Evolutionary conservation across 1,139 yeast species (phyloP).

Genomic region (Ashbya aceris): DNA sequence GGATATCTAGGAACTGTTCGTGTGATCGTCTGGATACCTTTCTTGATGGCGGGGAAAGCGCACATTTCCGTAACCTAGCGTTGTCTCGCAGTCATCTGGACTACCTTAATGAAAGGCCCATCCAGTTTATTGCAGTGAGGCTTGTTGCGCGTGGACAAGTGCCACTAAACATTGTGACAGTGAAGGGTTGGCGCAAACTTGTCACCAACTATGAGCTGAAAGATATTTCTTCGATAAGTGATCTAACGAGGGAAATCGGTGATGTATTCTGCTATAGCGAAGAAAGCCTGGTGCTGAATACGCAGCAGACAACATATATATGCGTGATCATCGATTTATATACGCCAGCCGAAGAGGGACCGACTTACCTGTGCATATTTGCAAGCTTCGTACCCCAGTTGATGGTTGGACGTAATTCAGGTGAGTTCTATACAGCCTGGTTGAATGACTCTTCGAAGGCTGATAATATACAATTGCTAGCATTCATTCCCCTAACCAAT

Average conservation of each 20-base stretch:
- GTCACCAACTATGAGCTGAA: background rate
- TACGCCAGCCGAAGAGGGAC: background rate
- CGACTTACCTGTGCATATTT: conserved; percentile 1
- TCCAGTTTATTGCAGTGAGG: background rate
- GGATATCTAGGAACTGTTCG: background rate
- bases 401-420: background rate
- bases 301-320: background rate
- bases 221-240: background rate
- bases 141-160: background rate
- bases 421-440: conserved; percentile 1
- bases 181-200: background rate
- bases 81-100: background rate
- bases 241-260: background rate
- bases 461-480: background rate
- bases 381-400: conserved; percentile 3
- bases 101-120: background rate
- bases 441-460: conserved; percentile 1
- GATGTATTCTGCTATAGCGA: conserved; percentile 1
- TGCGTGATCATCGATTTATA: background rate
- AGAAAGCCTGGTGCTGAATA: conserved; percentile 1
- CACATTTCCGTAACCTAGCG: conserved; percentile 1
- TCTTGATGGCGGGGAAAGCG: conserved; percentile 2
- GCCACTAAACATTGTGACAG: background rate
- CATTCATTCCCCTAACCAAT: background rate
- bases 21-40: conserved; percentile 2